Conservation (phyloP, 805 yeast genomes). For the Suhomyces kilbournensis region DNA sequence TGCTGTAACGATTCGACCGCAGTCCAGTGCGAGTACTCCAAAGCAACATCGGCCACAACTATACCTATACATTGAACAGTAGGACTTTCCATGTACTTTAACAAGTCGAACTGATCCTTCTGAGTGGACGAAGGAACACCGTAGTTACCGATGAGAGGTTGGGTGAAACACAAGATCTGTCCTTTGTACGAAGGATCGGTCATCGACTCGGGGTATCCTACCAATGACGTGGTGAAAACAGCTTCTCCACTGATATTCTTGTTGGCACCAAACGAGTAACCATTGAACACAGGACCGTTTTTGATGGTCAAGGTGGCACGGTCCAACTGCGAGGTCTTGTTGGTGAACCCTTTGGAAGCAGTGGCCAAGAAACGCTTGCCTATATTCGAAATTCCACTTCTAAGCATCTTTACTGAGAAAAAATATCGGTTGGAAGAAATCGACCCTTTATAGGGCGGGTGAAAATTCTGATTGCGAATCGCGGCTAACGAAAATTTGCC, state of each 20-base stretch:
- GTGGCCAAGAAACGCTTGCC: conserved; percentile 33
- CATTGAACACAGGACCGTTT: conserved; percentile 90
- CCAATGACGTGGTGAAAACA: conserved; percentile 95
- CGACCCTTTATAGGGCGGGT: conserved; percentile 1
- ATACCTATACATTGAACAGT: conserved; percentile 92
- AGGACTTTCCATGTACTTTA: conserved; percentile 90
- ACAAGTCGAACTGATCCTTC: conserved; percentile 79
- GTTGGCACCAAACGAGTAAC: conserved; percentile 94
- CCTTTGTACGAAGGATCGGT: conserved; percentile 98
- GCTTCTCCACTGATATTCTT: conserved; percentile 94
- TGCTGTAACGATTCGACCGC: conserved; percentile 93
- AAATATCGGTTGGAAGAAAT: neutral
- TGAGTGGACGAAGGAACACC: conserved; percentile 89
- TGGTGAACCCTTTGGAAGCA: conserved; percentile 28
- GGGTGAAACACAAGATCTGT: conserved; percentile 94
- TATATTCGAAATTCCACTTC: conserved; percentile 1
- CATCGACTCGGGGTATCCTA: conserved; percentile 98
- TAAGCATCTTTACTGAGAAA: neutral
- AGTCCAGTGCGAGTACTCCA: conserved; percentile 98
- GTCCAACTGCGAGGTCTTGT: conserved; percentile 47
- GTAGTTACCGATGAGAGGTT: conserved; percentile 95
- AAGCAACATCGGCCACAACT: conserved; percentile 92
- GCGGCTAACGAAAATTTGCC: conserved; percentile 27
- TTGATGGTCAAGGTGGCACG: conserved; percentile 89
- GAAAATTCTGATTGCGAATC: conserved; percentile 30